Percentiles rank a stretch among this genome's conserved stretches.
Evolutionary conservation across 768 basidiomycete species (phyloP).

Genomic region (Naganishia friedmannii): DNA sequence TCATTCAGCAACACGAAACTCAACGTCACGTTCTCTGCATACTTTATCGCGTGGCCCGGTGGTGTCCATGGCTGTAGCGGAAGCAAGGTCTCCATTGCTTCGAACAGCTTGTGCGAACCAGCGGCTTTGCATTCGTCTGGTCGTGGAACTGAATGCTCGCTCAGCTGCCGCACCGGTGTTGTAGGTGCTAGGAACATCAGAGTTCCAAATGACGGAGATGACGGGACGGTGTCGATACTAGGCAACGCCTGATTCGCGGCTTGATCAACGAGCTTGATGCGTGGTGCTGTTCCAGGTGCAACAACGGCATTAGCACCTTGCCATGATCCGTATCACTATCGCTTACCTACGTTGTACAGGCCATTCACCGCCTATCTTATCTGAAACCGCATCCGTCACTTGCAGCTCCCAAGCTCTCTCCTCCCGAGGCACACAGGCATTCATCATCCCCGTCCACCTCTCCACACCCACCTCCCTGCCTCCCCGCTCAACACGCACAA

Average conservation of each 20-base stretch:
- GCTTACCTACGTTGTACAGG: too few relatives aligned
- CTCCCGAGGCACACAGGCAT: background rate
- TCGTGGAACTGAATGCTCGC: background rate
- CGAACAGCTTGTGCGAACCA: background rate
- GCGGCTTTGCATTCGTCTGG: background rate
- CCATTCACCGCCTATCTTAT: too few relatives aligned
- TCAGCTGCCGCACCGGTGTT: background rate
- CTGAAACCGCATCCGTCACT: background rate
- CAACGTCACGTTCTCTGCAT: constrained; percentile 75
- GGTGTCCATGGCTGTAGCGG: background rate
- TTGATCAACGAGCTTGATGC: background rate
- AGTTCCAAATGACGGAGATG: background rate
- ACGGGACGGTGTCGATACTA: background rate
- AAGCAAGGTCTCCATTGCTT: background rate
- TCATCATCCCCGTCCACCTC: background rate
- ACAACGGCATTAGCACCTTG: too few relatives aligned
- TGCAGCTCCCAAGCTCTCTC: background rate
- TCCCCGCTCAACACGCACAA: background rate
- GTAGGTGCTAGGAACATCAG: background rate
- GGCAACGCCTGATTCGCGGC: background rate
- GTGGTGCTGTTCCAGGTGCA: background rate
- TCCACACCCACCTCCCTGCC: background rate
- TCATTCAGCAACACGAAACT: constrained; percentile 93
- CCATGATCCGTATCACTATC: too few relatives aligned
- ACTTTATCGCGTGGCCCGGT: constrained; percentile 60